These are phyloP conservation scores for Paracamarosporium sp. DNA, from an alignment of 2,329 filamentous ascomycete species.

Conservation along the genomic window DNA sequence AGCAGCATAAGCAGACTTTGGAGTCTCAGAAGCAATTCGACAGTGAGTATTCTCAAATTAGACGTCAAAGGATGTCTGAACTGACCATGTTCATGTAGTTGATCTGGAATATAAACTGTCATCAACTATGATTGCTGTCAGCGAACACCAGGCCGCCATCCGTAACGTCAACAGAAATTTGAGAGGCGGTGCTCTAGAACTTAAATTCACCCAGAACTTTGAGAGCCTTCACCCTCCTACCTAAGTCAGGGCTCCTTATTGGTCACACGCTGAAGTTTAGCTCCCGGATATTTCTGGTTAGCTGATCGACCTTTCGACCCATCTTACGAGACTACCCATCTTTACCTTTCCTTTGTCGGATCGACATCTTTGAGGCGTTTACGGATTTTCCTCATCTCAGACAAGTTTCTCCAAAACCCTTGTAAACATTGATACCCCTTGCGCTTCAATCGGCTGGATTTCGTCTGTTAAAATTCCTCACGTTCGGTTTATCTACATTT, in stretches of 20 bases:
- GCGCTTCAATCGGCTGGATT: neutral
- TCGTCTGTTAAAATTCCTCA: neutral
- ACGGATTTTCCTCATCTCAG: neutral
- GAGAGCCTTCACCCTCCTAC: neutral
- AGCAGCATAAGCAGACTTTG: neutral
- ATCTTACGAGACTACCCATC: too few species aligned
- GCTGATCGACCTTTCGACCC: neutral
- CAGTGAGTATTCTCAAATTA: neutral
- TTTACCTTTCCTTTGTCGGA: neutral
- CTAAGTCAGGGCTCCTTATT: neutral
- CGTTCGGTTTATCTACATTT: neutral
- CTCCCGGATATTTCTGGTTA: neutral
- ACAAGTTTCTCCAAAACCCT: neutral
- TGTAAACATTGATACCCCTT: constrained; percentile 1
- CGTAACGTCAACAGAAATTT: constrained; percentile 1
- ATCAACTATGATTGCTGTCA: neutral
- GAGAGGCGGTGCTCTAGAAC: neutral
- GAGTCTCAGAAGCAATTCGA: neutral
- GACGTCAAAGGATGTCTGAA: neutral
- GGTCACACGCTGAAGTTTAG: neutral
- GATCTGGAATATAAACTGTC: neutral
- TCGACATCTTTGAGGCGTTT: neutral
- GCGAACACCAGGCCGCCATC: neutral
- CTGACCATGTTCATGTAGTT: neutral
- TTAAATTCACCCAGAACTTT: neutral